Evolutionary conservation across 108 stramenopile species (phyloP).

Genomic region (Skeletonema tropicum): DNA sequence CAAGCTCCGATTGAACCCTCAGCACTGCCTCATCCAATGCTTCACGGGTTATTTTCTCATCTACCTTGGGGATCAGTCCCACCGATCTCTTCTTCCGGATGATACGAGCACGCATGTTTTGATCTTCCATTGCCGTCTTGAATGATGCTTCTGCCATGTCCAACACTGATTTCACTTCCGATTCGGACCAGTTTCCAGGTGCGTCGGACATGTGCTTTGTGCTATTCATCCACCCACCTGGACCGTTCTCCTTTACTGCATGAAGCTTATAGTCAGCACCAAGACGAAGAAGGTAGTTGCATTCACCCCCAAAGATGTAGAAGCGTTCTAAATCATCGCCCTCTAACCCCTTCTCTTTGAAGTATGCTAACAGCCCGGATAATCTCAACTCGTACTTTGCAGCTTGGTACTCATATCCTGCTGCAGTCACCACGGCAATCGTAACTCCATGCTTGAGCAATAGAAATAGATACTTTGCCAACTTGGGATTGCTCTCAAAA

Average conservation of each 20-base stretch:
- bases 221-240: conserved; percentile 86
- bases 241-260: conserved; percentile 75
- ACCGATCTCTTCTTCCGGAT: conserved; percentile 90
- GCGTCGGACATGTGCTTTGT: conserved; percentile 72
- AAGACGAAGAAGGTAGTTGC: conserved; percentile 84
- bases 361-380: conserved; percentile 81
- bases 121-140: conserved; percentile 57
- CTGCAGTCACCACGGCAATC: conserved; percentile 92
- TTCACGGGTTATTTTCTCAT: conserved; percentile 77
- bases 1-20: conserved; percentile 73
- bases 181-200: conserved; percentile 85
- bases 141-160: conserved; percentile 75
- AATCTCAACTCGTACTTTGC: conserved; percentile 88
- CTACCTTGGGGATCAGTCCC: conserved; percentile 74
- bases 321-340: conserved; percentile 80
- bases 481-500: conserved; percentile 84
- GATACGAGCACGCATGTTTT: conserved; percentile 70
- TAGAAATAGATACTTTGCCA: conserved; percentile 77
- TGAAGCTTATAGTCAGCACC: conserved; percentile 79
- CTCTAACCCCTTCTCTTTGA: conserved; percentile 62
- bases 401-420: conserved; percentile 91
- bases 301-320: conserved; percentile 94
- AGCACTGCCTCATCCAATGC: conserved; percentile 89
- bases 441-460: conserved; percentile 84
- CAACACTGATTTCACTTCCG: conserved; percentile 65